Conservation (phyloP, 495 filamentous ascomycete genomes). For the Penicillium simplicissimum region DNA sequence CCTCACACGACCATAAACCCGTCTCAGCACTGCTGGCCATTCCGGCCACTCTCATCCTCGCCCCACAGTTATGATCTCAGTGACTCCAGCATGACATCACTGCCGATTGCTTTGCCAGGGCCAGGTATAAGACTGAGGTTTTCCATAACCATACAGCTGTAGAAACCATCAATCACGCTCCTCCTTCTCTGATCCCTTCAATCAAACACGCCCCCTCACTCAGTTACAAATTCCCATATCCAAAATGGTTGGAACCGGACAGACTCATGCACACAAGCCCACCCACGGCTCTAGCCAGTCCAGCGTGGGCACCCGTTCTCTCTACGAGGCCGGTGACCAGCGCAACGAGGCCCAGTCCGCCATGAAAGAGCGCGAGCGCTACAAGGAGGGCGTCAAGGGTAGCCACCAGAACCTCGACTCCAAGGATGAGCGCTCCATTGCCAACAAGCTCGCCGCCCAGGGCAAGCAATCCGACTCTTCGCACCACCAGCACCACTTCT, state of each 20-base stretch:
- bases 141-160: background rate
- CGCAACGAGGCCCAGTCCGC: conserved; percentile 62
- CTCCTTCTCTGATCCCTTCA: background rate
- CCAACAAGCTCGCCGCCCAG: conserved; percentile 71
- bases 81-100: conserved; percentile 42
- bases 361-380: conserved; percentile 53
- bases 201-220: background rate
- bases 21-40: background rate
- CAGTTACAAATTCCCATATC: background rate
- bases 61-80: conserved; percentile 41
- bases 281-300: conserved; percentile 39
- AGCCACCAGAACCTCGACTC: conserved; percentile 72
- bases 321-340: conserved; percentile 74
- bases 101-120: conserved; percentile 1
- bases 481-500: conserved; percentile 38
- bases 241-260: background rate
- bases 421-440: conserved; percentile 80
- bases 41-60: conserved; percentile 17
- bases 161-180: background rate
- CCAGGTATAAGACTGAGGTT: conserved; percentile 23
- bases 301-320: conserved; percentile 49
- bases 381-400: conserved; percentile 64
- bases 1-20: conserved; percentile 12
- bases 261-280: conserved; percentile 11
- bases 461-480: conserved; percentile 37